Base-by-base conservation (phyloP, 1,284 basidiomycete genomes). In the Trichosporon asahii region DNA sequence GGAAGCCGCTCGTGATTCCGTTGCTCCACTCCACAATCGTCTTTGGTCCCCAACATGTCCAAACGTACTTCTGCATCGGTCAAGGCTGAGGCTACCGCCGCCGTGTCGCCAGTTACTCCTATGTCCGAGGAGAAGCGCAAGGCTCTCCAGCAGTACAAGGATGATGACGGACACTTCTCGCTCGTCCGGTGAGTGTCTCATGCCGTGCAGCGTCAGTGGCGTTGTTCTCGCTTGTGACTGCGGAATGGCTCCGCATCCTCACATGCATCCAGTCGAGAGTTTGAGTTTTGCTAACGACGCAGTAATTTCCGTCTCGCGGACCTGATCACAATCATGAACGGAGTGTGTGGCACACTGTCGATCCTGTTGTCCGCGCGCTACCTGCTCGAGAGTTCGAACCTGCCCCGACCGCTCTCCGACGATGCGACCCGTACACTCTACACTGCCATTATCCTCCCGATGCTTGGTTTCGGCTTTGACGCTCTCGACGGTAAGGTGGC, bases 321-420 rank as follows among this genome's bases (percentile, higher is more conserved):
- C 85, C 88, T 97, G 61, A 94, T 99, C 78, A 99, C 96, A n/a
- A 94, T 99, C 75, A 96, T 97, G 91, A 99, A 99, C 81, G 97
- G 97, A 53, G 93, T 99, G 82, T 99, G 97, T 84, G 97, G 97
- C 70, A 93, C 93, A 15, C 91, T 98, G 77, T 98, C 95, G 53
- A 83, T 83, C 76, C 88, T 99, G 75, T 96, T 96, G 82, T 95
- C 92, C 44, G 95, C 93, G 8, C 94, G 91, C 49, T 90, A 90
- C 71, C 96, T 96, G 84, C 87, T 96, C 74, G 78, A 93, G 67
- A 91, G 91, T 31, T 89, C 90, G 74, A 93, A 99, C 82, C 74
- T 82, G 9, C 77, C 80, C 37, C 68, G 61, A 12, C 80, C 82
- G 11, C 79, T 80, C 0, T 74, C 77, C 4, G 55, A 73, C 18